Percentiles rank a stretch among this genome's conserved stretches.
Evolutionary conservation across 2,329 filamentous ascomycete genomes (phyloP).

Genomic region (Botrytis elliptica): DNA sequence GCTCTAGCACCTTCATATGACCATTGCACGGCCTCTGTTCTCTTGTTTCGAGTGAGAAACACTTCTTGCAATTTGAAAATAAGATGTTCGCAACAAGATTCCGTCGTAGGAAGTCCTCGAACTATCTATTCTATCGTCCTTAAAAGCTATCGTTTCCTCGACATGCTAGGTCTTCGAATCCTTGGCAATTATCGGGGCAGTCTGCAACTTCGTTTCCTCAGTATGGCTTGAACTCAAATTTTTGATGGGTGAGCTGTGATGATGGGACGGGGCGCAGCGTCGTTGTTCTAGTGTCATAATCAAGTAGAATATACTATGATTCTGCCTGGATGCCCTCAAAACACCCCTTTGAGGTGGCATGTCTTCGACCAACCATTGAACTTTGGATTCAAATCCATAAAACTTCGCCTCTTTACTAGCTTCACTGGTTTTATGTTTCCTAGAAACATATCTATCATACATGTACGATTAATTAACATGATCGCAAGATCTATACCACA

Average conservation of each 20-base stretch:
- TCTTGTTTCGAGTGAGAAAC: neutral
- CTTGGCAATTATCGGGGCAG: neutral
- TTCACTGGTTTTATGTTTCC: neutral
- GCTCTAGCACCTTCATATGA: neutral
- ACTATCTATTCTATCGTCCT: neutral
- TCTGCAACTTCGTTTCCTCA: neutral
- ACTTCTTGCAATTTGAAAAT: neutral
- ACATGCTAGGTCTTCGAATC: neutral
- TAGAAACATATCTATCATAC: neutral
- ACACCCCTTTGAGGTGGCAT: neutral
- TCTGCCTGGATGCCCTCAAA: neutral
- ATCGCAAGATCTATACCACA: neutral
- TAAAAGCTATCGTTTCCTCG: neutral
- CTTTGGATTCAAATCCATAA: neutral
- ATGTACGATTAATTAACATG: neutral
- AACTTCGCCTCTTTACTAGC: neutral
- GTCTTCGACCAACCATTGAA: neutral
- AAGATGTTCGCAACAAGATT: neutral
- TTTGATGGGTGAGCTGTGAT: neutral
- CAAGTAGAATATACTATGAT: neutral
- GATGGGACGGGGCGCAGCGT: neutral
- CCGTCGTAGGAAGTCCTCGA: neutral
- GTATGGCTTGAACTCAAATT: neutral
- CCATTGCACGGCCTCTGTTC: neutral
- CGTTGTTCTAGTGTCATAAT: neutral